Evolutionary conservation across 2,329 filamentous ascomycete genomes (phyloP).

Genomic region (Cladophialophora yegresii): DNA sequence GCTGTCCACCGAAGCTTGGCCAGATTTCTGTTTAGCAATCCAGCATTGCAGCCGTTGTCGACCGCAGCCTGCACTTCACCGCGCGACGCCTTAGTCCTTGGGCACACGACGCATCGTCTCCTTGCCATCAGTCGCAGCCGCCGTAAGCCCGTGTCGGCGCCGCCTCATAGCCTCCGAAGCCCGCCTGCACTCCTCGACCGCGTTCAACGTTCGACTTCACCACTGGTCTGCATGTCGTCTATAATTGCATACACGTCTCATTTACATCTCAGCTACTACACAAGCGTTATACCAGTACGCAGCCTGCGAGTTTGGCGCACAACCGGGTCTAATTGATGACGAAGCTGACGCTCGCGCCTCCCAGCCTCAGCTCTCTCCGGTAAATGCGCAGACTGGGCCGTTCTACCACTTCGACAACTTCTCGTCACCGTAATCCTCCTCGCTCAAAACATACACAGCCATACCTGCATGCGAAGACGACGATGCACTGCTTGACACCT

Average conservation of each 20-base stretch:
- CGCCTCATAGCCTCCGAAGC: neutral
- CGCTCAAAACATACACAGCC: neutral
- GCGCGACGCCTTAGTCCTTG: neutral
- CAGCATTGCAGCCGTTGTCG: neutral
- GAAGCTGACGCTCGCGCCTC: constrained; percentile 22
- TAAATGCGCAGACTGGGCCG: constrained; percentile 11
- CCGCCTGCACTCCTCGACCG: neutral
- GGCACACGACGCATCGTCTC: neutral
- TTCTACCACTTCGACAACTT: neutral
- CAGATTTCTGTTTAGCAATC: constrained; percentile 1
- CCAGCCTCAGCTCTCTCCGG: constrained; percentile 5
- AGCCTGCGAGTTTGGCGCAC: constrained; percentile 2
- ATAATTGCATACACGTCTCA: neutral
- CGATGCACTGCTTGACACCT: constrained; percentile 22
- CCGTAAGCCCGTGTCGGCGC: neutral
- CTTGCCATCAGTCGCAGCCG: neutral
- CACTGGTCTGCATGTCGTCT: neutral
- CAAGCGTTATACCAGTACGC: neutral
- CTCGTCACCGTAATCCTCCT: neutral
- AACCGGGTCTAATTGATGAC: constrained; percentile 20
- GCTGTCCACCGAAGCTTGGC: constrained; percentile 32
- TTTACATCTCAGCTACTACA: neutral
- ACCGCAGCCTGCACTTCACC: neutral
- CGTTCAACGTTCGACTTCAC: neutral
- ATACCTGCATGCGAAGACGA: constrained; percentile 1